These are phyloP conservation scores for Alternaria angustiovoidea DNA, from an alignment of 2,329 filamentous ascomycete genomes.

Conservation along the genomic window DNA sequence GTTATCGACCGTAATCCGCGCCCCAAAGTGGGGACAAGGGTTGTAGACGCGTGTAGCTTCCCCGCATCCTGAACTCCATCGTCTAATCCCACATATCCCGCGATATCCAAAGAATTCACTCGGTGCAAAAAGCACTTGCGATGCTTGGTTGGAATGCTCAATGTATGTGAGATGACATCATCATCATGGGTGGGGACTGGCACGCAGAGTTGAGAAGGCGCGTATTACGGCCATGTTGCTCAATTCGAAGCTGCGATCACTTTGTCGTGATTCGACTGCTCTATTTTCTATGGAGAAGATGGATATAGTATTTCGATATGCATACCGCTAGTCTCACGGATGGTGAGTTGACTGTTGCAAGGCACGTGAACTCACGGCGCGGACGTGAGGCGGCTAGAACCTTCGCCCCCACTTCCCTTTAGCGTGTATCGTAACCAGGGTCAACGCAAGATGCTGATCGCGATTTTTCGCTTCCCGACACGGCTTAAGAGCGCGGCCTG, in stretches of 20 bases:
- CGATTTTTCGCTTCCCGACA: not conserved
- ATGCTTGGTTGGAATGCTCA: not conserved
- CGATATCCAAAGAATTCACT: not conserved
- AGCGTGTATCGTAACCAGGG: not conserved
- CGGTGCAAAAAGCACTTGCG: not conserved
- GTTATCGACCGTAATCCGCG: not conserved
- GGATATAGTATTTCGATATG: not conserved
- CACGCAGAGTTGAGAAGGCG: no score
- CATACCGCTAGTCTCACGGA: not conserved
- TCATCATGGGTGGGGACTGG: not conserved
- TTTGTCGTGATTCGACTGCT: not conserved
- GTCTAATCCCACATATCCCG: conserved; percentile 10
- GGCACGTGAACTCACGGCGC: not conserved
- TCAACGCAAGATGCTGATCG: not conserved
- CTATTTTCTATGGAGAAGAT: not conserved
- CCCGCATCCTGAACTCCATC: conserved; percentile 7
- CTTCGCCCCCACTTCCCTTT: not conserved
- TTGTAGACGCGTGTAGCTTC: conserved; percentile 27
- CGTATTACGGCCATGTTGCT: not conserved
- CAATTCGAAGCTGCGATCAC: not conserved
- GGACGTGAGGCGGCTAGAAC: not conserved
- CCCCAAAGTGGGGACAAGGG: conserved; percentile 17
- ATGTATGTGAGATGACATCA: not conserved
- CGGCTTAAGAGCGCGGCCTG: not conserved
- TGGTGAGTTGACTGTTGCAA: not conserved